Percentiles rank a stretch among this genome's conserved stretches.
Evolutionary conservation across 2,329 filamentous ascomycete genomes (phyloP).

Genomic region (Sporothrix brunneoviolacea): DNA sequence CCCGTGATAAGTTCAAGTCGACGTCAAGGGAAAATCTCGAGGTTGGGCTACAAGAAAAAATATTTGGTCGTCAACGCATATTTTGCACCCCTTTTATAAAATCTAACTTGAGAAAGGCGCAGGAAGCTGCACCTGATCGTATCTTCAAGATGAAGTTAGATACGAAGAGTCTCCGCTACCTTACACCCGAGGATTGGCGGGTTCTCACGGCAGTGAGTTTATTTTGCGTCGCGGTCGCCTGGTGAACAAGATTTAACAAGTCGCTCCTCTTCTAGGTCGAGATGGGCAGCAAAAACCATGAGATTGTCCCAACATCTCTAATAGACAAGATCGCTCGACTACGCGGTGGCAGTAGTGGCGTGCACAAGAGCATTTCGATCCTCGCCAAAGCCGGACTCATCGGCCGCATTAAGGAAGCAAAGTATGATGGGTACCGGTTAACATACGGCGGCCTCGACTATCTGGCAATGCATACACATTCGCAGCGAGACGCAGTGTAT

Average conservation of each 20-base stretch:
- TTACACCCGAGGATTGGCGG: constrained; percentile 88
- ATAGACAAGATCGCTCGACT: constrained; percentile 80
- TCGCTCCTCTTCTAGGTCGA: constrained; percentile 61
- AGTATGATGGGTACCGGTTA: constrained; percentile 94
- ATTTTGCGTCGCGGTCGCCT: constrained; percentile 22
- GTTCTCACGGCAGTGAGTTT: constrained; percentile 78
- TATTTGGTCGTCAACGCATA: no score
- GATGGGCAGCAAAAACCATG: constrained; percentile 90
- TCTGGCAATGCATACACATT: constrained; percentile 86
- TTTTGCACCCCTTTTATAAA: no score
- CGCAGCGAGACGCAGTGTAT: constrained; percentile 73
- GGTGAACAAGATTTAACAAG: background rate
- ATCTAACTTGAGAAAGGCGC: no score
- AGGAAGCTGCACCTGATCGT: background rate
- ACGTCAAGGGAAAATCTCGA: background rate
- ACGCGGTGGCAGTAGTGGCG: constrained; percentile 68
- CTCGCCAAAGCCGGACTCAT: constrained; percentile 91
- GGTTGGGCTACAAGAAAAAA: background rate
- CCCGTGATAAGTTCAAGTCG: background rate
- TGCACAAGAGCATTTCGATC: constrained; percentile 79
- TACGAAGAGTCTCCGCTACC: constrained; percentile 85
- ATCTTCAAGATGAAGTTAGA: constrained; percentile 76
- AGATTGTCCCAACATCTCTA: constrained; percentile 84
- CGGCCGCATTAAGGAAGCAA: constrained; percentile 86
- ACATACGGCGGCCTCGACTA: constrained; percentile 98